Evolutionary conservation across 23 red algal species (phyloP).

Genomic region (Gracilaria domingensis): DNA sequence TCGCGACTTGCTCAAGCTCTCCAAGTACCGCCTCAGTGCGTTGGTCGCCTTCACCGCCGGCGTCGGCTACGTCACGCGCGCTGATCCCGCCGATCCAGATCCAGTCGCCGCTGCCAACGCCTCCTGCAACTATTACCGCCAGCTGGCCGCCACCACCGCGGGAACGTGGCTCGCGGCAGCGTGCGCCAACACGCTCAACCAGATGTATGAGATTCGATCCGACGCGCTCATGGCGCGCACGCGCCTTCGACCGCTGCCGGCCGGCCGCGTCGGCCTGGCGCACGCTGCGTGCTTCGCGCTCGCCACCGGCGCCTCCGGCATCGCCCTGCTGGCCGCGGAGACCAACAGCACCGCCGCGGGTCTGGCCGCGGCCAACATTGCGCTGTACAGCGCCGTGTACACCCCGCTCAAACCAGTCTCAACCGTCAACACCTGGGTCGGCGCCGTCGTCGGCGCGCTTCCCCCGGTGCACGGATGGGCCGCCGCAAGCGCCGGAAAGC

Average conservation of each 20-base stretch:
- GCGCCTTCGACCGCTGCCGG: constrained; percentile 81
- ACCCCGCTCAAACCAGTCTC: constrained; percentile 90
- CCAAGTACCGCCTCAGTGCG: constrained; percentile 85
- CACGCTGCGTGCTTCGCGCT: constrained; percentile 76
- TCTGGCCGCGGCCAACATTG: constrained; percentile 83
- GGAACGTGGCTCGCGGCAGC: constrained; percentile 91
- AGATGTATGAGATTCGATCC: constrained; percentile 85
- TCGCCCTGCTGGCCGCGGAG: constrained; percentile 49
- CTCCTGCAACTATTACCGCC: background rate
- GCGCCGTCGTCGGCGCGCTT: constrained; percentile 94
- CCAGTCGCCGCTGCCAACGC: background rate
- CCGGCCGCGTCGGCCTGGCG: constrained; percentile 61
- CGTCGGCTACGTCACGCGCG: constrained; percentile 62
- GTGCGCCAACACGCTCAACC: constrained; percentile 92
- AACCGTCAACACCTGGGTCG: constrained; percentile 89
- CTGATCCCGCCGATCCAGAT: background rate
- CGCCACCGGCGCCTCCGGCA: constrained; percentile 62
- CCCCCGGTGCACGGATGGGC: constrained; percentile 95
- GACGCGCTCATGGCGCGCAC: constrained; percentile 93
- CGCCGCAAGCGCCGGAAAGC: constrained; percentile 70
- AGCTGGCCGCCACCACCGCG: constrained; percentile 12
- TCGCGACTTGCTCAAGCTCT: constrained; percentile 74
- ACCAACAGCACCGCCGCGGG: constrained; percentile 63
- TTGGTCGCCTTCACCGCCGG: constrained; percentile 84
- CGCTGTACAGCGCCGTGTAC: constrained; percentile 94